Evolutionary conservation across 2,329 filamentous ascomycete species (phyloP).

Genomic region (Fusarium miscanthi): DNA sequence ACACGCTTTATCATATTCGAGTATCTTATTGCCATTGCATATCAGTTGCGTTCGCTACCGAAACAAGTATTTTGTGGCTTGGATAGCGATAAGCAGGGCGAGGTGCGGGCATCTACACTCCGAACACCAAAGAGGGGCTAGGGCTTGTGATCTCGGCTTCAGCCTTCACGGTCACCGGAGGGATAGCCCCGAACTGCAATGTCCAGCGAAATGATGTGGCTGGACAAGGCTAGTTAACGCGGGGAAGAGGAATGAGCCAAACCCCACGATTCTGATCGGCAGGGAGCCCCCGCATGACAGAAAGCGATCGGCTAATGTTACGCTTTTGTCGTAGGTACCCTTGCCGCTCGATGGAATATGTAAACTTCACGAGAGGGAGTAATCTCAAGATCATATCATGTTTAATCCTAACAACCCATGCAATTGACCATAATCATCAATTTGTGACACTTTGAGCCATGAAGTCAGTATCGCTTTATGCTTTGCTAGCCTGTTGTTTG

Average conservation of each 20-base stretch:
- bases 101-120: background rate
- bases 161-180: background rate
- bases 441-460: accelerated
- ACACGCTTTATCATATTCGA: accelerated
- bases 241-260: accelerated
- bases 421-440: background rate
- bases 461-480: background rate
- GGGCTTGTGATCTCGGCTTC: background rate
- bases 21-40: accelerated
- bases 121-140: background rate
- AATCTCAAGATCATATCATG: background rate
- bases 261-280: background rate
- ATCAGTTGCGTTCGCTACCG: background rate
- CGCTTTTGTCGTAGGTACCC: too few species aligned
- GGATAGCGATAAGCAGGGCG: background rate
- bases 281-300: background rate
- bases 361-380: accelerated
- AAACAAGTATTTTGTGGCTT: background rate
- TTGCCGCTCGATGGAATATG: background rate
- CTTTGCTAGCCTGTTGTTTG: background rate
- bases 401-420: accelerated
- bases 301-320: background rate
- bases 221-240: accelerated
- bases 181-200: accelerated
- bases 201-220: background rate